A percentile compares a stretch with the other conserved stretches of the same genome.
phyloP scores from a whole-genome alignment of 106 monocot species.

The Narthecium ossifragum region DNA sequence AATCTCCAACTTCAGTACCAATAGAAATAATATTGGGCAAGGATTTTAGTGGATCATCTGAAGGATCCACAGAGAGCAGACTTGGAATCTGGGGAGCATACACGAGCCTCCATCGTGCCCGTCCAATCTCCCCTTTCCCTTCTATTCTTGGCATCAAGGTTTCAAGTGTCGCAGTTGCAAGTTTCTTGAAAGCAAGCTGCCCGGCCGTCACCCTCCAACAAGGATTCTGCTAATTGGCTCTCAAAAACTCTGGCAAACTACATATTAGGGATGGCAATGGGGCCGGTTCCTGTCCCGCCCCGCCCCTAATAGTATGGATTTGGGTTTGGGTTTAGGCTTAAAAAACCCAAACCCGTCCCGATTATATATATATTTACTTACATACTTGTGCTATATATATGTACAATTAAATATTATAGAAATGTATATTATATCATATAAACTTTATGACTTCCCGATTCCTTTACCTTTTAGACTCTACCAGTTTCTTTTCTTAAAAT shows the following conservation, averaged over 20 bases:
- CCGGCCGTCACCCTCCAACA: conserved; percentile 95
- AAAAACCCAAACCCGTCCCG: too few species aligned
- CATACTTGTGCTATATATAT: too few species aligned
- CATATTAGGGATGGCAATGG: too few species aligned
- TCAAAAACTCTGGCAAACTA: conserved; percentile 98
- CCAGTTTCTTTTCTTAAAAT: too few species aligned
- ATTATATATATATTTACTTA: too few species aligned
- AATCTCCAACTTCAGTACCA: conserved; percentile 93
- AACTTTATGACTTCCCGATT: too few species aligned
- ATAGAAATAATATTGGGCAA: conserved; percentile 94
- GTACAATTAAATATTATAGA: too few species aligned
- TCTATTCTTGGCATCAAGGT: conserved; percentile 98
- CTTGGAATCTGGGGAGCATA: conserved; percentile 98
- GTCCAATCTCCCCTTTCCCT: conserved; percentile 96
- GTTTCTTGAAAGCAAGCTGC: conserved; percentile 94
- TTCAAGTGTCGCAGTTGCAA: conserved; percentile 94
- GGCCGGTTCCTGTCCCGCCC: too few species aligned
- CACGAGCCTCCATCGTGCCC: conserved; percentile 94
- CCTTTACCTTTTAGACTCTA: too few species aligned
- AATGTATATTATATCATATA: too few species aligned
- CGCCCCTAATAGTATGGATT: too few species aligned
- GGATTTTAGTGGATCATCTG: conserved; percentile 83
- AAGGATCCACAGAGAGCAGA: conserved; percentile 87
- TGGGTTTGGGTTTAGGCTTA: too few species aligned
- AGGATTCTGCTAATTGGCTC: conserved; percentile 85